Evolutionary conservation across 139 green algal species (phyloP).

Genomic region (Raphidocelis subcapitata): DNA sequence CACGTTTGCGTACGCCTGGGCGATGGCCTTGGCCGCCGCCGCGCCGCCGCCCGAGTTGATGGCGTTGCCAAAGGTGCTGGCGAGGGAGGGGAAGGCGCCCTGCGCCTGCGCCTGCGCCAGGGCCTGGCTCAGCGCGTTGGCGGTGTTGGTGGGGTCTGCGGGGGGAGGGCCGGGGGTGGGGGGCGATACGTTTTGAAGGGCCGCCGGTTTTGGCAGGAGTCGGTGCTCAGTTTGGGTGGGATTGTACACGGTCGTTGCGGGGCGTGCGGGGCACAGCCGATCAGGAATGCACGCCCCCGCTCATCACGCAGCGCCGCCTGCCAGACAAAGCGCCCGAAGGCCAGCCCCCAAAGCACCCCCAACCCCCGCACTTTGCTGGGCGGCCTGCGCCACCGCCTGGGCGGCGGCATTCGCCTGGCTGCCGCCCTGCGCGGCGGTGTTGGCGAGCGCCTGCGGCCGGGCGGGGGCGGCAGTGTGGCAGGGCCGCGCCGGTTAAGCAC

Average conservation of each 20-base stretch:
- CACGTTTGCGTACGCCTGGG: slow-evolving; percentile 2
- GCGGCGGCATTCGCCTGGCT: slow-evolving; percentile 23
- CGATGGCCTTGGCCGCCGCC: slow-evolving; percentile 12
- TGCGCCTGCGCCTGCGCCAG: slow-evolving; percentile 11
- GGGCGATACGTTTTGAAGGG: not conserved
- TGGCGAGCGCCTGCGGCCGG: slow-evolving; percentile 11
- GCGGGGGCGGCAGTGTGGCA: slow-evolving; percentile 6
- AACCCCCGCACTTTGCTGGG: slow-evolving; percentile 18
- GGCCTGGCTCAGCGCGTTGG: slow-evolving; percentile 17
- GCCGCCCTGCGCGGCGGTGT: slow-evolving; percentile 21
- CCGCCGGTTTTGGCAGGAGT: too few relatives aligned
- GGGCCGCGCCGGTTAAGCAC: too few relatives aligned
- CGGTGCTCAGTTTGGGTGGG: too few relatives aligned
- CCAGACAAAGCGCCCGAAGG: too few relatives aligned
- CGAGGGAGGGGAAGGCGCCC: slow-evolving; percentile 14
- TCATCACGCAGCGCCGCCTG: too few relatives aligned
- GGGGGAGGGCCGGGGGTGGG: not conserved
- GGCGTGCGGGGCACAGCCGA: too few relatives aligned
- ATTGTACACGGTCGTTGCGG: too few relatives aligned
- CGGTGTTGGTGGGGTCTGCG: slow-evolving; percentile 1
- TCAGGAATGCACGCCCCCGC: too few relatives aligned
- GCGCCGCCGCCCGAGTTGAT: not conserved
- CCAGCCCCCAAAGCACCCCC: too few relatives aligned
- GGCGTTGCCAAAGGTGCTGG: slow-evolving; percentile 6
- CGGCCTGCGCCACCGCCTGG: slow-evolving; percentile 26